phyloP scores from a whole-genome alignment of 2,329 filamentous ascomycete species.

The Fusarium transvaalense region DNA sequence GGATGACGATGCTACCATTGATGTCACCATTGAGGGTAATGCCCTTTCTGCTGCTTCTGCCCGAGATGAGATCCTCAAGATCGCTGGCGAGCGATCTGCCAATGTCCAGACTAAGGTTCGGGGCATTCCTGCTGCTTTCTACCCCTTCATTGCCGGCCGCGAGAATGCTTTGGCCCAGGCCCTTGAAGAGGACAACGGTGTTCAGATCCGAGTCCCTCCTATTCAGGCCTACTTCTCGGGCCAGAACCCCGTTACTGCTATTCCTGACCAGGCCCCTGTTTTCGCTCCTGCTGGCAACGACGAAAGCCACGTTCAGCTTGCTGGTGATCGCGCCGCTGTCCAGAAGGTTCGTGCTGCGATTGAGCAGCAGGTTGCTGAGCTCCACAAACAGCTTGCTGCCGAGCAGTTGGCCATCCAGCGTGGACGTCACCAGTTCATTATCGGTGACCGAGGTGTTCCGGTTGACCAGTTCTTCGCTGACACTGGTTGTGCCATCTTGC shows the following conservation, averaged over 20 bases:
- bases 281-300: constrained; percentile 77
- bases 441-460: constrained; percentile 83
- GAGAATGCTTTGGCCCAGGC: constrained; percentile 75
- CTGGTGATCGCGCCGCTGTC: constrained; percentile 86
- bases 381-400: constrained; percentile 80
- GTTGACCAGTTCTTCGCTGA: constrained; percentile 88
- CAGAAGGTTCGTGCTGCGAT: constrained; percentile 84
- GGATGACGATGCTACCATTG: constrained; percentile 85
- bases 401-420: constrained; percentile 86
- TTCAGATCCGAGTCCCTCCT: constrained; percentile 85
- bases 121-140: constrained; percentile 90
- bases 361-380: constrained; percentile 80
- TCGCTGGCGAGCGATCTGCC: constrained; percentile 86
- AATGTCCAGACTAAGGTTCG: constrained; percentile 85
- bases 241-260: constrained; percentile 73
- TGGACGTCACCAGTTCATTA: constrained; percentile 93
- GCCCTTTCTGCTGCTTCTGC: constrained; percentile 88
- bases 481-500: constrained; percentile 89
- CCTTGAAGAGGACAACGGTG: constrained; percentile 81
- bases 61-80: constrained; percentile 84
- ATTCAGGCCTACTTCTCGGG: constrained; percentile 81
- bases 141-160: constrained; percentile 91
- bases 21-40: constrained; percentile 92
- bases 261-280: constrained; percentile 72
- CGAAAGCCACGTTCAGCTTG: constrained; percentile 84